A percentile compares a stretch with the other conserved stretches of the same genome.
Conservation (phyloP, 2,329 filamentous ascomycete species). For the Clonostachys byssicola region DNA sequence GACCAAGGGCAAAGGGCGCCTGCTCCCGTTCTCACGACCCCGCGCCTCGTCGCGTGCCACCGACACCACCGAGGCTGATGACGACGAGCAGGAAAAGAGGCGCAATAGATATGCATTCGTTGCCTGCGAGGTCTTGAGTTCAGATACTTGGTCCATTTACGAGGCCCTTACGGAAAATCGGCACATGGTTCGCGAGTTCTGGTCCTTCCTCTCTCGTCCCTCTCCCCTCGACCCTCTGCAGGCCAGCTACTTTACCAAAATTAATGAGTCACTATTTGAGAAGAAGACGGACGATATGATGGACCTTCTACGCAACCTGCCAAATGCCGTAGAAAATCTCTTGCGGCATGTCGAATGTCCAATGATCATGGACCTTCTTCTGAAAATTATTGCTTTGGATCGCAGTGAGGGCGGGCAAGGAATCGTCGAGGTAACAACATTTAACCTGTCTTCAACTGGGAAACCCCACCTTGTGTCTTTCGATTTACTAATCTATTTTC, state of each 20-base stretch:
- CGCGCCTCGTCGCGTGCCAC: conserved; percentile 48
- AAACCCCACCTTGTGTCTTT: conserved; percentile 1
- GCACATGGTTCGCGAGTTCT: conserved; percentile 76
- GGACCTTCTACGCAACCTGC: conserved; percentile 77
- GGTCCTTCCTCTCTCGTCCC: conserved; percentile 82
- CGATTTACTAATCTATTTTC: conserved; percentile 10
- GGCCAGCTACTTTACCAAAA: conserved; percentile 97
- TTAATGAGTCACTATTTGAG: conserved; percentile 95
- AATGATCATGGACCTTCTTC: conserved; percentile 94
- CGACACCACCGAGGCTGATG: conserved; percentile 41
- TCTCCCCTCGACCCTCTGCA: conserved; percentile 87
- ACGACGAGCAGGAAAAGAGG: conserved; percentile 83
- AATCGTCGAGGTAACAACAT: conserved; percentile 73
- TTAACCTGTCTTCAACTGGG: not conserved
- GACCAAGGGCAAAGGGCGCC: conserved; percentile 37
- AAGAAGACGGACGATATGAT: conserved; percentile 99
- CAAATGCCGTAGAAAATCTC: conserved; percentile 78
- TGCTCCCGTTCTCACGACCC: conserved; percentile 44
- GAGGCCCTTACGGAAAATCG: conserved; percentile 88
- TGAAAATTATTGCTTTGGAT: conserved; percentile 96
- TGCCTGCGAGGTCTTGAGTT: conserved; percentile 87
- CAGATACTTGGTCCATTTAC: conserved; percentile 94
- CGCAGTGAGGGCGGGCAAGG: conserved; percentile 87
- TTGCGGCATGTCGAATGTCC: conserved; percentile 93
- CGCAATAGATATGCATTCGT: conserved; percentile 92